Conservation (phyloP, 352 stramenopile species). For the Halophytophthora polymorphica region DNA sequence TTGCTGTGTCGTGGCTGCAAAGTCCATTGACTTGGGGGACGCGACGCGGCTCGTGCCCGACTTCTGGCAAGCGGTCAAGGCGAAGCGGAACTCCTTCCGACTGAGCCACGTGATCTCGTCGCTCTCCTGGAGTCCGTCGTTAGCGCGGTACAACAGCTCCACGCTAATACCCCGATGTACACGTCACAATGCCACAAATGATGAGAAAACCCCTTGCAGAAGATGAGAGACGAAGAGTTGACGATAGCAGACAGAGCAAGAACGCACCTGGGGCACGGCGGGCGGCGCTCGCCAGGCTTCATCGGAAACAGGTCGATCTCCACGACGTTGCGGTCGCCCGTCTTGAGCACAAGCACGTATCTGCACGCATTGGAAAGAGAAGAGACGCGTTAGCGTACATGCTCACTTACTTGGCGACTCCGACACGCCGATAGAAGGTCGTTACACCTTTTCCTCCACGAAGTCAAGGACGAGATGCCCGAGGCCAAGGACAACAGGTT, state of each 20-base stretch:
- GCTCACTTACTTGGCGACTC: not conserved
- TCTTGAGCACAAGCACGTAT: constrained; percentile 75
- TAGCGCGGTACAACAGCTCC: constrained; percentile 63
- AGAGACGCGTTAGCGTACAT: not conserved
- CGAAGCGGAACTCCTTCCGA: constrained; percentile 63
- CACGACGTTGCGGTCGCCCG: constrained; percentile 43
- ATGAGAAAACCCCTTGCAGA: not conserved
- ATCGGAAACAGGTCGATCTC: constrained; percentile 85
- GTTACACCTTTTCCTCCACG: constrained; percentile 74
- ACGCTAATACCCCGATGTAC: constrained; percentile 12
- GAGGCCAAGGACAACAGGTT: constrained; percentile 79
- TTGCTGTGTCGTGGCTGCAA: constrained; percentile 50
- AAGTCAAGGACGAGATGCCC: constrained; percentile 66
- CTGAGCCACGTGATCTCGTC: constrained; percentile 64
- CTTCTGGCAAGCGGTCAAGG: constrained; percentile 60
- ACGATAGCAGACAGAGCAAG: too few species aligned
- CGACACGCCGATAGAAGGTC: not conserved
- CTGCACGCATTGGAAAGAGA: constrained; percentile 19
- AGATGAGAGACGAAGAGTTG: too few species aligned
- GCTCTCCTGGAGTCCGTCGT: constrained; percentile 56
- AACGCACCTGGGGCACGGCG: constrained; percentile 52
- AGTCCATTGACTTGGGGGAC: constrained; percentile 59
- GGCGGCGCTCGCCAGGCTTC: constrained; percentile 67
- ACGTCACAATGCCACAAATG: not conserved
- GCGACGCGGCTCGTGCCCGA: constrained; percentile 57